These are phyloP conservation scores for Isatis lusitanica DNA, from an alignment of 441 rosid genomes.

Conservation along the genomic window DNA sequence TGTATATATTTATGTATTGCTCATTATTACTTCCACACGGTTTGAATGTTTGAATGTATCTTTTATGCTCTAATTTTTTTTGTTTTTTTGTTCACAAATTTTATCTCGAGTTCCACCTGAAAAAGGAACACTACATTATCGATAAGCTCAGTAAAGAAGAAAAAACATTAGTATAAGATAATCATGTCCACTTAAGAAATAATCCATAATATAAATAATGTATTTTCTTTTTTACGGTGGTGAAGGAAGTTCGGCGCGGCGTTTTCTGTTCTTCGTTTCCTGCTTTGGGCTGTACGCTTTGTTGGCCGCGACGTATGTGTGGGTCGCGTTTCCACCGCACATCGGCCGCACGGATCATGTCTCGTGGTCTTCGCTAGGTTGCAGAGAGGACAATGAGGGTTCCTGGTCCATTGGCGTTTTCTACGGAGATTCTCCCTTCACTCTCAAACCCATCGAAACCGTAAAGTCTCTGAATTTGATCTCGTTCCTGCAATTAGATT, in stretches of 20 bases:
- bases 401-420: slow-evolving; percentile 95
- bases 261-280: slow-evolving; percentile 44
- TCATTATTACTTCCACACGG: too few relatives aligned
- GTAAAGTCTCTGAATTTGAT: slow-evolving; percentile 42
- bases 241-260: slow-evolving; percentile 27
- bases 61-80: too few relatives aligned
- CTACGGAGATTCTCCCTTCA: slow-evolving; percentile 86
- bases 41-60: too few relatives aligned
- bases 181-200: too few relatives aligned
- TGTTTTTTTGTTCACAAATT: too few relatives aligned
- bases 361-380: slow-evolving; percentile 59
- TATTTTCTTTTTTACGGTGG: not conserved
- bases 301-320: slow-evolving; percentile 58
- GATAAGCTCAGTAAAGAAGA: too few relatives aligned
- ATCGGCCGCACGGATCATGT: slow-evolving; percentile 38
- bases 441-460: slow-evolving; percentile 84
- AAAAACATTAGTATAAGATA: too few relatives aligned
- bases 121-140: too few relatives aligned
- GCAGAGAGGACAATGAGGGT: slow-evolving; percentile 84
- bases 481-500: not conserved
- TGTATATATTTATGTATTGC: too few relatives aligned
- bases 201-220: too few relatives aligned
- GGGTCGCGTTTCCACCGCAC: slow-evolving; percentile 52
- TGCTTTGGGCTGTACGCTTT: slow-evolving; percentile 62
- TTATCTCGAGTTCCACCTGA: too few relatives aligned